Evolutionary conservation across 805 yeast species (phyloP), one percentile per base, ranked within the genome.

Genomic region (Candida loeiensis): DNA sequence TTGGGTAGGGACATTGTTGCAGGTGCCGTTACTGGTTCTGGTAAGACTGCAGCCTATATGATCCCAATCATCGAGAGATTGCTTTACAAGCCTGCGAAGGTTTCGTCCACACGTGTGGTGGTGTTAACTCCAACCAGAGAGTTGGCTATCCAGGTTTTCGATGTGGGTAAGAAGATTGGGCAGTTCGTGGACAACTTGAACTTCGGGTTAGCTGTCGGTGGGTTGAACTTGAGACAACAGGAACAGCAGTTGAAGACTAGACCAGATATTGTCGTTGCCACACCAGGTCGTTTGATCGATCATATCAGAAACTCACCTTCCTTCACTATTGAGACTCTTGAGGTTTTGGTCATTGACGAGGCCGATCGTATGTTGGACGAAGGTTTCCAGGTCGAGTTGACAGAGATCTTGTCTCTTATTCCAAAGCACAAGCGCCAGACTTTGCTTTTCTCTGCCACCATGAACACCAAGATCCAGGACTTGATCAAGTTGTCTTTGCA

Each of bases 311-410:
- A 93, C 67, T 90, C 98, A 5, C 88, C 96, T 6, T 83, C 93
- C 38, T 93, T 93, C 61, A 79, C 80, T 36, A 95, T 89, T 35
- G 98, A 93, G 50, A 74, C 81, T 24, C 93, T 93, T 36, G 99
- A 93, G 67, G 85, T 93, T 39, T 71, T 93, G 53, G 95, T 93
- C 21, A 75, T 93, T 51, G 99, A 93, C 70, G 99, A 93, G 71
- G 99, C 99, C 45, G 99, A 93, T 74, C 81, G 99, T 70, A 93
- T 93, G 98, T 75, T 93, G 52, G 99, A 93, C 61, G 99, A 93
- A 66, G 99, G 99, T 57, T 93, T 93, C 78, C 96, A 90, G 64
- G 87, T 81, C 39, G 99, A 93, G 64, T 71, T 93, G 50, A 83
- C 88, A 14, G 99, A 93, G 61, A 91, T 93, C 45, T 75, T 93